phyloP scores from a whole-genome alignment of 2,329 filamentous ascomycete species.

The Ophiostoma tasmaniense region DNA sequence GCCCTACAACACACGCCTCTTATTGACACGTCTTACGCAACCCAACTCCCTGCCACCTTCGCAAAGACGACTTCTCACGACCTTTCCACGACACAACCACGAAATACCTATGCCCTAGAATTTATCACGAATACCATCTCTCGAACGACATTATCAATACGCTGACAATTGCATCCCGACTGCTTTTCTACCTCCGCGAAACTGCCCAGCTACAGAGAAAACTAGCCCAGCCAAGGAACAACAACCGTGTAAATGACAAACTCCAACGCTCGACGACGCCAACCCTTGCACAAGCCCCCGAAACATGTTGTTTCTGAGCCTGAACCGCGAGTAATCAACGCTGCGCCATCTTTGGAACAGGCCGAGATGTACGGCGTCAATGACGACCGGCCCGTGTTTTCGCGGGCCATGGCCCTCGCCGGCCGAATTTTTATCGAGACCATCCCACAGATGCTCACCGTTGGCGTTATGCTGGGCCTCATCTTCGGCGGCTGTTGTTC shows the following conservation, averaged over 20 bases:
- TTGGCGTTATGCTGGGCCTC: constrained; percentile 63
- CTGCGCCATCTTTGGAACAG: constrained; percentile 45
- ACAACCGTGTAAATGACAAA: constrained; percentile 34
- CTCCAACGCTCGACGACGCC: constrained; percentile 36
- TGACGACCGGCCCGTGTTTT: constrained; percentile 42
- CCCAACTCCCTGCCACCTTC: background rate
- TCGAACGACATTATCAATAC: background rate
- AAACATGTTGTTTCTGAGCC: constrained; percentile 29
- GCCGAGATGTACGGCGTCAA: constrained; percentile 47
- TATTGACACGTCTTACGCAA: background rate
- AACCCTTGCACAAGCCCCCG: constrained; percentile 38
- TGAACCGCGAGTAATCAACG: constrained; percentile 46
- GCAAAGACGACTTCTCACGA: background rate
- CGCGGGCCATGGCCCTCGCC: constrained; percentile 42
- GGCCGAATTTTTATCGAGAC: constrained; percentile 49
- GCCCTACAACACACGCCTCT: background rate
- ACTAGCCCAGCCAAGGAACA: background rate
- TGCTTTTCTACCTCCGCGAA: background rate
- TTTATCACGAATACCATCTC: background rate
- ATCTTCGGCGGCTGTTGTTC: constrained; percentile 71
- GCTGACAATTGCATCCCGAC: background rate
- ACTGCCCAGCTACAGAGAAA: background rate
- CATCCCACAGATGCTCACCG: constrained; percentile 54
- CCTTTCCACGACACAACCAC: background rate
- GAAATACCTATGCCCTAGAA: background rate